phyloP scores from a whole-genome alignment of 441 rosid genomes.

The Adansonia grandidieri region DNA sequence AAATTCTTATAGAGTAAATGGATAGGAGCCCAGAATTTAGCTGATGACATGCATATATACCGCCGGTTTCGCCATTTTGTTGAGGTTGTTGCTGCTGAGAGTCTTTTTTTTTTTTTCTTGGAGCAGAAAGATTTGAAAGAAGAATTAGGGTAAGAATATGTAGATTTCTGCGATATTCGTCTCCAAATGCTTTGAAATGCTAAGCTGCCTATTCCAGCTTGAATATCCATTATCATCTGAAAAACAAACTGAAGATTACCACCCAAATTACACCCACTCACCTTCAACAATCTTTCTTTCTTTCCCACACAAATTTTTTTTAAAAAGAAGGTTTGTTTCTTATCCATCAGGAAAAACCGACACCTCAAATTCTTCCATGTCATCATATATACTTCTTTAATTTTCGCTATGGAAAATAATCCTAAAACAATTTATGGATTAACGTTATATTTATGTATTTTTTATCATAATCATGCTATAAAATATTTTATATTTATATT shows the following conservation, averaged over 20 bases:
- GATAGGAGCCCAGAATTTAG: not conserved
- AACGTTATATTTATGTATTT: too few relatives aligned
- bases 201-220: conserved; percentile 36
- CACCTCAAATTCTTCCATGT: conserved; percentile 22
- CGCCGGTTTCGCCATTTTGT: conserved; percentile 41
- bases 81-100: conserved; percentile 38
- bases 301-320: not conserved
- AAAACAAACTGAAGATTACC: not conserved
- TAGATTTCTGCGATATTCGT: conserved; percentile 22
- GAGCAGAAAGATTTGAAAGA: conserved; percentile 48
- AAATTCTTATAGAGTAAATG: not conserved
- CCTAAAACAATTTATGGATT: too few relatives aligned
- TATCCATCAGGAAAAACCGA: conserved; percentile 23
- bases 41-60: conserved; percentile 27
- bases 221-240: conserved; percentile 53
- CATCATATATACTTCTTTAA: not conserved
- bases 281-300: not conserved
- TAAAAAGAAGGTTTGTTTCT: not conserved
- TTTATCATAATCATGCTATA: too few relatives aligned
- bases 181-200: conserved; percentile 32
- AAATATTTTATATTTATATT: too few relatives aligned
- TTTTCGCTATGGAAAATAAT: too few relatives aligned
- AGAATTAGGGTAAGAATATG: conserved; percentile 26
- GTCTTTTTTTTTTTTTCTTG: conserved; percentile 16
- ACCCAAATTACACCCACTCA: not conserved